Conservation (phyloP, 352 stramenopile genomes). For the Phytophthora ohioensis region DNA sequence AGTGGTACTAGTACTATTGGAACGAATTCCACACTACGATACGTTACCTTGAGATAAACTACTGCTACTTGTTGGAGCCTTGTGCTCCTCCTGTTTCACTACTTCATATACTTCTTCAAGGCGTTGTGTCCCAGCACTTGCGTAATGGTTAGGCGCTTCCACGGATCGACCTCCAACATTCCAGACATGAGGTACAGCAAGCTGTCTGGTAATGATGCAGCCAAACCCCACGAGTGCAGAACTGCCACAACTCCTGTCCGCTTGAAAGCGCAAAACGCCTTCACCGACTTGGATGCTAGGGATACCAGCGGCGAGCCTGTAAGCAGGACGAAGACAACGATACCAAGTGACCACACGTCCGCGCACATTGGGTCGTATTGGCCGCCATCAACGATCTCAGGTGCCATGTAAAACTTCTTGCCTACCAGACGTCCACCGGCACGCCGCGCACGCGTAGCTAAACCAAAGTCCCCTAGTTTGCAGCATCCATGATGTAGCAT, state of each 20-base stretch:
- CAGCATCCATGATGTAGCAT: conserved; percentile 42
- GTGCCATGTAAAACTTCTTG: conserved; percentile 48
- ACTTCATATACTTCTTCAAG: not conserved
- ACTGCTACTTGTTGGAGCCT: too few species aligned
- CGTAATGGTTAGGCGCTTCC: conserved; percentile 31
- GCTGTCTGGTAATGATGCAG: not conserved
- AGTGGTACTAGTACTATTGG: too few species aligned
- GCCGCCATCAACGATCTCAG: conserved; percentile 40
- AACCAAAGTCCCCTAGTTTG: conserved; percentile 63
- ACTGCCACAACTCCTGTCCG: conserved; percentile 12
- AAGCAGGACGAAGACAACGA: conserved; percentile 4
- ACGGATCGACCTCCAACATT: conserved; percentile 42
- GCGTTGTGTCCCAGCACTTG: conserved; percentile 30
- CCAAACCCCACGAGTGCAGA: conserved; percentile 17
- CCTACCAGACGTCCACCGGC: conserved; percentile 14
- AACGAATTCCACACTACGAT: too few species aligned
- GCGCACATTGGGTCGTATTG: conserved; percentile 30
- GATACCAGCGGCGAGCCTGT: conserved; percentile 49
- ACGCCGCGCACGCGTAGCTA: conserved; percentile 21
- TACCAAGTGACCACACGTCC: conserved; percentile 26
- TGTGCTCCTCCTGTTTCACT: too few species aligned
- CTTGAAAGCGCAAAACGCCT: conserved; percentile 18
- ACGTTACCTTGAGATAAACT: too few species aligned
- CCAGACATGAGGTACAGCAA: conserved; percentile 27
- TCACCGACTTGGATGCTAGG: conserved; percentile 26